Evolutionary conservation across 495 filamentous ascomycete genomes (phyloP).

Genomic region (Penicillium mononematosum): DNA sequence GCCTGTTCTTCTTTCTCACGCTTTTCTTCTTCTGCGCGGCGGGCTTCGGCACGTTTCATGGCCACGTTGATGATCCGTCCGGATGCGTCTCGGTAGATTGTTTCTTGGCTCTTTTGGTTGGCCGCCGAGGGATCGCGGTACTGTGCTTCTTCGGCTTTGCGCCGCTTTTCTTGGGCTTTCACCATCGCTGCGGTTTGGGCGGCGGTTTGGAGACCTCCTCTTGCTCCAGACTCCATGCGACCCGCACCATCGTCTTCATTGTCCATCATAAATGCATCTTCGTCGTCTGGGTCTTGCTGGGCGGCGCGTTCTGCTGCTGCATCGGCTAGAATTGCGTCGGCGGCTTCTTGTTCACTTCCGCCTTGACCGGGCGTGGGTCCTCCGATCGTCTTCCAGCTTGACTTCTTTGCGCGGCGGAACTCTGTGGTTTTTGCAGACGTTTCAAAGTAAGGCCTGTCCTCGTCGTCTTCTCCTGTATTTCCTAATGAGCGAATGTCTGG

Average conservation of each 20-base stretch:
- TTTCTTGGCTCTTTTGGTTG: slow-evolving; percentile 58
- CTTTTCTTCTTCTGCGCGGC: slow-evolving; percentile 70
- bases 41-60: slow-evolving; percentile 83
- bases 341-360: slow-evolving; percentile 59
- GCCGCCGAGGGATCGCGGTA: slow-evolving; percentile 41
- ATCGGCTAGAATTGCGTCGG: slow-evolving; percentile 79
- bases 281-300: slow-evolving; percentile 41
- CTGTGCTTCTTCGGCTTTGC: slow-evolving; percentile 41
- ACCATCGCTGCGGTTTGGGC: slow-evolving; percentile 73
- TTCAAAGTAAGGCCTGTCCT: slow-evolving; percentile 46
- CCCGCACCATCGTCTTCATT: slow-evolving; percentile 28
- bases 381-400: slow-evolving; percentile 72
- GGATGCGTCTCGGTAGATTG: slow-evolving; percentile 90
- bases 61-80: slow-evolving; percentile 87
- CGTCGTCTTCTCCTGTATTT: slow-evolving; percentile 43
- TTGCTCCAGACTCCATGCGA: slow-evolving; percentile 79
- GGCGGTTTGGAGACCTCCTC: slow-evolving; percentile 82
- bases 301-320: slow-evolving; percentile 63
- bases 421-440: slow-evolving; percentile 55
- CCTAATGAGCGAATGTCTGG: slow-evolving; percentile 59
- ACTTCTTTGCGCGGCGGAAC: slow-evolving; percentile 76
- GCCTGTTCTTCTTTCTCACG: slow-evolving; percentile 59
- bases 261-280: slow-evolving; percentile 45
- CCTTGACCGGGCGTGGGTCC: slow-evolving; percentile 34
- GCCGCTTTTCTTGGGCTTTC: slow-evolving; percentile 62